Evolutionary conservation across 1,284 basidiomycete genomes (phyloP), one percentile per base, ranked within the genome.

Genomic region (Moniliella sp.): DNA sequence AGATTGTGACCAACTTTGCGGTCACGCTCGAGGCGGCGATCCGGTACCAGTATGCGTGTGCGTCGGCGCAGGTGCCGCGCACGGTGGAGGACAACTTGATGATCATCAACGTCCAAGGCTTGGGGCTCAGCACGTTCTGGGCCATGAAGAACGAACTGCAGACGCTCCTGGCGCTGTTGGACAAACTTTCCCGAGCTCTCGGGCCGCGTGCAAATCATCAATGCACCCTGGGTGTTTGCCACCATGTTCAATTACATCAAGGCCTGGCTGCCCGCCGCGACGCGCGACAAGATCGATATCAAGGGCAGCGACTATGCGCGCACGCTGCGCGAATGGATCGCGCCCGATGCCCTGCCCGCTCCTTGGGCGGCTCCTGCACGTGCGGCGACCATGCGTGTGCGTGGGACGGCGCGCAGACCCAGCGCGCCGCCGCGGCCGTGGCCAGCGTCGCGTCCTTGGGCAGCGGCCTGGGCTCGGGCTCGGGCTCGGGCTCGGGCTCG

Each of bases 141-240:
- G 13, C 40, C 9, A 54, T 55, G 50, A 47, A 48, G 12, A 21
- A 35, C 2, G 45, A 57, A 30, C 35, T 58, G n/a, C 54, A 58
- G 25, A 33, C 45, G 21, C 37, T 58, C 21, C 33, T 58, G 9
- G 9, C 12, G 5, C 44, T 51, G 5, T 35, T 58, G 3, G 55
- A 58, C 17, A 43, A 47, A 58, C 31, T 58, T 50, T 30, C 55
- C 21, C 4, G 55, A 58, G 27, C 33, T 58, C 2, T 38, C 34
- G 0, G 55, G 55, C 0, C 35, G 48, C n/a, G 50, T 58, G 7
- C 54, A 55, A 35, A 55, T 58, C 35, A 58, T 58, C 36, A 57
- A 57, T 13, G 33, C 33, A 11, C 33, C 33, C 30, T 34, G 27
- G 27, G 18, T 33, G 8, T 34, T 34, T 18, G 15, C 33, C 28